Evolutionary conservation across 2,329 filamentous ascomycete genomes (phyloP), one percentile per base, ranked within the genome.

Genomic region (Fusarium xyrophilum): DNA sequence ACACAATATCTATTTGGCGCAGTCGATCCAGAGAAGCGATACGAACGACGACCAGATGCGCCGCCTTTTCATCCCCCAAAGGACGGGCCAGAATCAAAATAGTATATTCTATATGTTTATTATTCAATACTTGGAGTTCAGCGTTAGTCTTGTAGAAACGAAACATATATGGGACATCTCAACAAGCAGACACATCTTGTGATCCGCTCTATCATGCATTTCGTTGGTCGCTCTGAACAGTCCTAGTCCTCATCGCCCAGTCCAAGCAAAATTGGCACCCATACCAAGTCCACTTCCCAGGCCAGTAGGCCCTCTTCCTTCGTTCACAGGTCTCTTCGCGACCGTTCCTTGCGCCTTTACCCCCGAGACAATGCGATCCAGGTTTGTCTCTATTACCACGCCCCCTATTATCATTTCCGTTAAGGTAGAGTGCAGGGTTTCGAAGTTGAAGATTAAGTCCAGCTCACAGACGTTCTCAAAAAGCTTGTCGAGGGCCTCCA

Each of bases 381-480:
- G 81, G 73, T 91, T 93, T 33, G 95, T 97, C 82, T 98, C 95
- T 27, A 98, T 89, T 19, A 98, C 95, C 17, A 97, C 93, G 2
- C 95, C 95, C 17, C 95, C 95, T 19, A 97, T 92, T 59, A 98
- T 91, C 93, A 98, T 97, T 84, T 98, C 95, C 60, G 89, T 90
- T 13, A 98, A 83, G 19, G 93, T 89, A 12, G 95, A 92, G 82
- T 99, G 96, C 74, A 99, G 84, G 19, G 93, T 96, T 85, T 99
- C 96, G 74, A 97, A 99, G 78, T 98, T 98, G 83, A 99, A 99
- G 79, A 99, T 99, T 72, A 99, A 86, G 79, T 99, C 94, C 58
- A 99, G 84, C 83, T 99, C 96, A 85, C 96, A 99, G 13, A 99
- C 96, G 78, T 99, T 97, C 82, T 98, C 96, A 77, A 99, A 99